These are phyloP conservation scores for Ogataea trehalophila DNA, from an alignment of 805 yeast genomes.

Conservation along the genomic window DNA sequence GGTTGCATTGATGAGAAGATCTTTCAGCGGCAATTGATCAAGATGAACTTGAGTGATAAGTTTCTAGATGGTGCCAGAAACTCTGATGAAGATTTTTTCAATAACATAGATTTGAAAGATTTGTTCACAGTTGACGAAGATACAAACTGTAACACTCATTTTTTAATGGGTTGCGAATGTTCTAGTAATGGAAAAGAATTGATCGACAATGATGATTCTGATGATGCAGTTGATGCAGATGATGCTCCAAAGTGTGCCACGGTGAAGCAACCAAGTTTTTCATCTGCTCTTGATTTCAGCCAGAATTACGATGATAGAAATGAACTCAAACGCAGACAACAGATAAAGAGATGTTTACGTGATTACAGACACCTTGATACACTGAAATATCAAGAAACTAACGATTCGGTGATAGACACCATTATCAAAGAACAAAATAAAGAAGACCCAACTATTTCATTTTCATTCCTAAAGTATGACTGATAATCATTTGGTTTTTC, in stretches of 20 bases:
- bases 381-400: constrained; percentile 2
- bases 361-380: constrained; percentile 67
- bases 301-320: constrained; percentile 23
- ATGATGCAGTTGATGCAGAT: constrained; percentile 17
- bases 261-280: constrained; percentile 37
- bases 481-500: not conserved
- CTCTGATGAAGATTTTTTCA: constrained; percentile 63
- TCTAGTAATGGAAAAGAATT: constrained; percentile 42
- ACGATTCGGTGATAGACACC: constrained; percentile 24
- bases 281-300: constrained; percentile 49
- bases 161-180: constrained; percentile 62
- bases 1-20: constrained; percentile 95
- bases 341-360: constrained; percentile 53
- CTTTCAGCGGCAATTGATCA: constrained; percentile 84
- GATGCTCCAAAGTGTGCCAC: constrained; percentile 1
- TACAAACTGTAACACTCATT: constrained; percentile 70
- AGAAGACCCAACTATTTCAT: constrained; percentile 31
- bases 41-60: constrained; percentile 70
- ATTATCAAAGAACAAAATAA: constrained; percentile 21
- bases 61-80: constrained; percentile 44
- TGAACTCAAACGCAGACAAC: constrained; percentile 30
- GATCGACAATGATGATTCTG: constrained; percentile 22
- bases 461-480: constrained; percentile 33
- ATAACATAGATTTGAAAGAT: constrained; percentile 62
- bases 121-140: constrained; percentile 55